Conservation (phyloP, 2,329 filamentous ascomycete species). For the Falciphora oryzae region DNA sequence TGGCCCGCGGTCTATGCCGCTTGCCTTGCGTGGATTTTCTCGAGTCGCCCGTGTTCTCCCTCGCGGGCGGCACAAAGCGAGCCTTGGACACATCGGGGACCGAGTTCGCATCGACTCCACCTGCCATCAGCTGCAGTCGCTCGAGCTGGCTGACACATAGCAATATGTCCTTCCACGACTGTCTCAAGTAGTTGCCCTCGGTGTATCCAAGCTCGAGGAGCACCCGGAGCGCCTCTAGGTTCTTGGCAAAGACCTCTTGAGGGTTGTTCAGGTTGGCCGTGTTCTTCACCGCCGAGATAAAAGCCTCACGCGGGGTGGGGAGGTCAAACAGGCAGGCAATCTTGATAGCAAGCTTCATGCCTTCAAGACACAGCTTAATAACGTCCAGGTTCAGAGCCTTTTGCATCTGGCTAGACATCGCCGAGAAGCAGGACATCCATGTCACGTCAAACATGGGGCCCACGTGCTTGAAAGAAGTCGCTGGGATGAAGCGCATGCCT, state of each 20-base stretch:
- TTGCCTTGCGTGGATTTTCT: conserved; percentile 58
- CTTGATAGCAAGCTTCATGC: conserved; percentile 87
- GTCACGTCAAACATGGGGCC: conserved; percentile 98
- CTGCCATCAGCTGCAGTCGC: conserved; percentile 87
- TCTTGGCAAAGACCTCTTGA: conserved; percentile 91
- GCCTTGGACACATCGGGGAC: conserved; percentile 89
- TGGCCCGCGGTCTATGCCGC: conserved; percentile 44
- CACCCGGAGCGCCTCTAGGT: conserved; percentile 88
- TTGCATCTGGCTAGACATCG: conserved; percentile 87
- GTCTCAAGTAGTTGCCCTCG: conserved; percentile 82
- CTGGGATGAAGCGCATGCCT: conserved; percentile 76
- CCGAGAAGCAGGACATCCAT: conserved; percentile 99
- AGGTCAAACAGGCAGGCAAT: conserved; percentile 93
- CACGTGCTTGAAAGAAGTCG: conserved; percentile 89
- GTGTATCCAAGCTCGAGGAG: conserved; percentile 87
- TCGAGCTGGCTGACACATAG: conserved; percentile 96
- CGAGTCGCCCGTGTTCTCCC: conserved; percentile 48
- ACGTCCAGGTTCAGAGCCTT: conserved; percentile 90
- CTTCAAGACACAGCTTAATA: conserved; percentile 88
- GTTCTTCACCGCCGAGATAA: conserved; percentile 86
- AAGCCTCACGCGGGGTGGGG: conserved; percentile 88
- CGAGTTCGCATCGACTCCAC: conserved; percentile 86
- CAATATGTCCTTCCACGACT: conserved; percentile 92
- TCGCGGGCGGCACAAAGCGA: conserved; percentile 58
- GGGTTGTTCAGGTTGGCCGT: conserved; percentile 95